These are phyloP conservation scores for Flaveria ramosissima DNA, from an alignment of 129 eudicot species.

Conservation along the genomic window DNA sequence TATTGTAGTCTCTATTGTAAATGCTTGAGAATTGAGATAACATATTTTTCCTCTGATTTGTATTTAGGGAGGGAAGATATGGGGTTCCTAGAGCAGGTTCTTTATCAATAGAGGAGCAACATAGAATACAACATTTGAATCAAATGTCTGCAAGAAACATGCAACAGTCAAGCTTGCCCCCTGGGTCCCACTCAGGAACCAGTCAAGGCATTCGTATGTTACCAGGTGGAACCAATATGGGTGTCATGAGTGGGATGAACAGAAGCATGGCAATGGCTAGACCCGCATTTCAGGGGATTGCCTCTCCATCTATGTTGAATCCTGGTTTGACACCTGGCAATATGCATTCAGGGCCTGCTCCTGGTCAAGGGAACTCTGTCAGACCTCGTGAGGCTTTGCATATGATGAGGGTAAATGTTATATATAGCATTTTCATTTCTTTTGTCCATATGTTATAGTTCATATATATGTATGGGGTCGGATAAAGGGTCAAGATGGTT, in stretches of 20 bases:
- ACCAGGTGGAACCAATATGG: conserved; percentile 61
- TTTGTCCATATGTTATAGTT: neutral
- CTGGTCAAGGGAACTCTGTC: conserved; percentile 64
- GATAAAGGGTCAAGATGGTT: neutral
- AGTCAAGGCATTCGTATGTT: conserved; percentile 65
- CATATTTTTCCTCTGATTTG: conserved; percentile 3
- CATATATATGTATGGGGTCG: neutral
- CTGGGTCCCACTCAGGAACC: conserved; percentile 60
- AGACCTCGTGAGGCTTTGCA: conserved; percentile 73
- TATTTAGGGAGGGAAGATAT: conserved; percentile 72
- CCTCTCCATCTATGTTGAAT: conserved; percentile 55
- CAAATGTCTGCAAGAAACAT: conserved; percentile 71
- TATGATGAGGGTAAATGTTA: conserved; percentile 53
- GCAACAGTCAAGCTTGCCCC: conserved; percentile 50
- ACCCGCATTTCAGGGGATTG: conserved; percentile 65
- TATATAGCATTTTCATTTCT: conserved; percentile 13
- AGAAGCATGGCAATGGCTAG: conserved; percentile 62
- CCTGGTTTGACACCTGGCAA: conserved; percentile 47
- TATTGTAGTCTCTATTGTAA: neutral
- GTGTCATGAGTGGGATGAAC: conserved; percentile 49
- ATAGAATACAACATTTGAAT: conserved; percentile 65
- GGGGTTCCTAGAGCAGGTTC: conserved; percentile 67
- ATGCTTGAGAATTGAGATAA: conserved; percentile 1
- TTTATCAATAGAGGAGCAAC: conserved; percentile 72
- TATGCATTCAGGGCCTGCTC: conserved; percentile 53